phyloP scores from a whole-genome alignment of 305 asterid genomes.

The Fraxinus xanthoxyloides region DNA sequence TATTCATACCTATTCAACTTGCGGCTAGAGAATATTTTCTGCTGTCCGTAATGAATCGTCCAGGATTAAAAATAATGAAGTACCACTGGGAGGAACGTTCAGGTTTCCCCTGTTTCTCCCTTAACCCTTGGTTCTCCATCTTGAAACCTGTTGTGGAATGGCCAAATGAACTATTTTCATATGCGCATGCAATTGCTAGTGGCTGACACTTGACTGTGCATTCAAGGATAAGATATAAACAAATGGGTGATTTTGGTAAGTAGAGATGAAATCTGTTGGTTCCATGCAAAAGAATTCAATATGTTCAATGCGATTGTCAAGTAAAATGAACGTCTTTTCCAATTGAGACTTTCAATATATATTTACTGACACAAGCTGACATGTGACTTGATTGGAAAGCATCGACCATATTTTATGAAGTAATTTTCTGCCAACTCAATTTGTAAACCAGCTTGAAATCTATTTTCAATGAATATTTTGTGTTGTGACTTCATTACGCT shows the following conservation, averaged over 20 bases:
- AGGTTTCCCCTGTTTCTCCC: neutral
- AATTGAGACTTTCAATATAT: neutral
- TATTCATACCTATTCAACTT: neutral
- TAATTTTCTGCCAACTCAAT: neutral
- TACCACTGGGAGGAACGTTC: neutral
- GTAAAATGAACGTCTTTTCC: neutral
- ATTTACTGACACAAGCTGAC: neutral
- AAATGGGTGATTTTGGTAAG: neutral
- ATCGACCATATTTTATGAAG: neutral
- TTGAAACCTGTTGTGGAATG: neutral
- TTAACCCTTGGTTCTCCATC: neutral
- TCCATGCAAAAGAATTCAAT: neutral
- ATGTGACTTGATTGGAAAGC: neutral
- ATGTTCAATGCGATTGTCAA: neutral
- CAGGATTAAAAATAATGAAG: neutral
- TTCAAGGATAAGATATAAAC: neutral
- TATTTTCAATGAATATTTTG: neutral
- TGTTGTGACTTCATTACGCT: neutral
- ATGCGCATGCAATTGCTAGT: neutral
- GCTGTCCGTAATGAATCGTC: neutral
- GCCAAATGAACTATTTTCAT: neutral
- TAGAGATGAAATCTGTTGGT: neutral
- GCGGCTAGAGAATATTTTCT: neutral
- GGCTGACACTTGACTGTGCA: neutral
- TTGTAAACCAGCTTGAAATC: neutral